These are phyloP conservation scores for Cryphonectria radicalis DNA, from an alignment of 2,329 filamentous ascomycete genomes.

Conservation along the genomic window DNA sequence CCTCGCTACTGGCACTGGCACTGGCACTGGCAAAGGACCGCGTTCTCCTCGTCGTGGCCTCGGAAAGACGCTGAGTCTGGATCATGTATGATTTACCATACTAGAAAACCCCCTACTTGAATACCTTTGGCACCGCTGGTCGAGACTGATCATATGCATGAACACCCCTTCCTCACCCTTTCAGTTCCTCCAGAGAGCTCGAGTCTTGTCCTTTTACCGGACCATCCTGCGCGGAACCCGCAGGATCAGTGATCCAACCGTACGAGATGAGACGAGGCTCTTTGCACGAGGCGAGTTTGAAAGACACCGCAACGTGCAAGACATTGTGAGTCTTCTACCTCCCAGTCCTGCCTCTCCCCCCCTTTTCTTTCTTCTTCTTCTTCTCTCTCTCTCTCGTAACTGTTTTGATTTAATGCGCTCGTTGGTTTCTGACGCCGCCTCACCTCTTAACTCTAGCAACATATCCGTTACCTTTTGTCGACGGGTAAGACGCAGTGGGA, in stretches of 20 bases:
- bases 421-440: slow-evolving; percentile 2
- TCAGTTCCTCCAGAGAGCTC: slow-evolving; percentile 63
- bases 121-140: neutral
- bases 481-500: slow-evolving; percentile 71
- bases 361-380: no score
- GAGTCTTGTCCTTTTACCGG: slow-evolving; percentile 62
- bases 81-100: slow-evolving; percentile 53
- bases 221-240: slow-evolving; percentile 59
- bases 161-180: neutral
- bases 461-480: slow-evolving; percentile 66
- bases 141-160: neutral
- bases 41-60: slow-evolving; percentile 35
- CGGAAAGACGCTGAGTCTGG: slow-evolving; percentile 55
- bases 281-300: slow-evolving; percentile 66
- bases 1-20: slow-evolving; percentile 41
- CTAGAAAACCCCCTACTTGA: neutral
- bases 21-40: slow-evolving; percentile 3
- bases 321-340: slow-evolving; percentile 50
- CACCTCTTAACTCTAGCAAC: slow-evolving; percentile 34
- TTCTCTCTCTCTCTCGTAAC: neutral
- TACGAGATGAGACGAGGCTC: slow-evolving; percentile 58
- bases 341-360: no score
- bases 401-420: neutral
- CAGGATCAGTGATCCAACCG: slow-evolving; percentile 54
- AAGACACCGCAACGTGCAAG: slow-evolving; percentile 59